Conservation (phyloP, 2,329 filamentous ascomycete species). For the Colletotrichum australisinense region DNA sequence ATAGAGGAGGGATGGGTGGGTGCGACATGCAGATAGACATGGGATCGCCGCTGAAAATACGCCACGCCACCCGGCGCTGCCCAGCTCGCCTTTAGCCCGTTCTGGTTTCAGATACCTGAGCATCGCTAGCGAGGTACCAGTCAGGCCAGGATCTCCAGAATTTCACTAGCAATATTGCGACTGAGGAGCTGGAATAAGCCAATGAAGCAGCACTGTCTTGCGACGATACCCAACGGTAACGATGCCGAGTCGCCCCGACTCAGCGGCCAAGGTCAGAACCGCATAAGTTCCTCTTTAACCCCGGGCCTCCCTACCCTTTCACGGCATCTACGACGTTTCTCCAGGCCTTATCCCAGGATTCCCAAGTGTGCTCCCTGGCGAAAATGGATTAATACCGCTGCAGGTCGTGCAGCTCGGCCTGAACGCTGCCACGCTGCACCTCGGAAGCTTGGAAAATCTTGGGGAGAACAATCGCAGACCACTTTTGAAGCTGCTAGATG, state of each 20-base stretch:
- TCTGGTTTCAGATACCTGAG: slow-evolving; percentile 32
- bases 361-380: slow-evolving; percentile 13
- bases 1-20: slow-evolving; percentile 6
- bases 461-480: slow-evolving; percentile 14
- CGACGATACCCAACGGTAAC: neutral
- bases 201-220: neutral
- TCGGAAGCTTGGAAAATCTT: slow-evolving; percentile 29
- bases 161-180: neutral
- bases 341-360: slow-evolving; percentile 21
- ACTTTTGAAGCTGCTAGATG: slow-evolving; percentile 23
- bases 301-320: slow-evolving; percentile 17
- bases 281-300: slow-evolving; percentile 6
- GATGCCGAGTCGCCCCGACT: slow-evolving; percentile 8
- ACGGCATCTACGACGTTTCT: slow-evolving; percentile 1
- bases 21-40: slow-evolving; percentile 30
- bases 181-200: neutral
- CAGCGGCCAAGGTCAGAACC: slow-evolving; percentile 3
- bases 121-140: slow-evolving; percentile 20
- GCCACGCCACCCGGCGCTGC: slow-evolving; percentile 26
- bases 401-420: neutral
- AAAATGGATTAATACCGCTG: slow-evolving; percentile 15
- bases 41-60: slow-evolving; percentile 30
- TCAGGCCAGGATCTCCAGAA: neutral
- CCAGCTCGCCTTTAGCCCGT: slow-evolving; percentile 21
- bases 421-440: slow-evolving; percentile 27